Percentiles rank a stretch among this genome's conserved stretches.
Evolutionary conservation across 352 stramenopile genomes (phyloP).

Genomic region (Pythium monospermum): DNA sequence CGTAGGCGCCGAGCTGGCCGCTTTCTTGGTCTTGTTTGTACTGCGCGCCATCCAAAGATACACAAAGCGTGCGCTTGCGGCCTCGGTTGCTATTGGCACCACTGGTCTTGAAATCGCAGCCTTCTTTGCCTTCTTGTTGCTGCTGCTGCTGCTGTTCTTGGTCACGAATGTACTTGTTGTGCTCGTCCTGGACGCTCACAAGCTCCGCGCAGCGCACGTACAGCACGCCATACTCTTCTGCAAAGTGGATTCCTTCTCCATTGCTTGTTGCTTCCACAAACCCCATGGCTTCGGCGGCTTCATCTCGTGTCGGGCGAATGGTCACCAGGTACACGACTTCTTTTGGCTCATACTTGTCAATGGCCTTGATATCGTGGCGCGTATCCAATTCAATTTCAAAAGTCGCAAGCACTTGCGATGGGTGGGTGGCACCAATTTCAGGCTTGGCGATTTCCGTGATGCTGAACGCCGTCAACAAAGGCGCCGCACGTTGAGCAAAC

Average conservation of each 20-base stretch:
- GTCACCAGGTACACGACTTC: slow-evolving; percentile 95
- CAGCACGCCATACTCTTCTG: slow-evolving; percentile 85
- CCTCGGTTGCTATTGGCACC: slow-evolving; percentile 25
- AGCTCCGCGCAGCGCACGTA: slow-evolving; percentile 77
- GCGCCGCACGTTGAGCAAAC: slow-evolving; percentile 37
- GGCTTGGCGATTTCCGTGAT: slow-evolving; percentile 88
- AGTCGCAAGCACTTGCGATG: slow-evolving; percentile 80
- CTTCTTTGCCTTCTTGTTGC: too few relatives aligned
- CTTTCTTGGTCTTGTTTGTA: slow-evolving; percentile 90
- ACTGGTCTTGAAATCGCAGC: too few relatives aligned
- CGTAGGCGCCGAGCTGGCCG: slow-evolving; percentile 60
- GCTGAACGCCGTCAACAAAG: slow-evolving; percentile 31
- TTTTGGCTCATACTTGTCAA: slow-evolving; percentile 89
- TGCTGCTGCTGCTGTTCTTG: slow-evolving; percentile 28
- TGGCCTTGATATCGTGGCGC: slow-evolving; percentile 43
- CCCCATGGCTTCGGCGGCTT: slow-evolving; percentile 61
- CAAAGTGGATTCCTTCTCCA: slow-evolving; percentile 46
- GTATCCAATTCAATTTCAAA: slow-evolving; percentile 83
- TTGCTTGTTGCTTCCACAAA: slow-evolving; percentile 32
- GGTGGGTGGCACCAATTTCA: slow-evolving; percentile 81
- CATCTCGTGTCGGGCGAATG: slow-evolving; percentile 59
- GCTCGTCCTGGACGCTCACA: slow-evolving; percentile 76
- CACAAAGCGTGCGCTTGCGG: slow-evolving; percentile 80
- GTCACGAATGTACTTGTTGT: slow-evolving; percentile 25
- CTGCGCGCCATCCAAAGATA: slow-evolving; percentile 91